phyloP scores from a whole-genome alignment of 208 protist genomes.

The Leishmania guyanensis region DNA sequence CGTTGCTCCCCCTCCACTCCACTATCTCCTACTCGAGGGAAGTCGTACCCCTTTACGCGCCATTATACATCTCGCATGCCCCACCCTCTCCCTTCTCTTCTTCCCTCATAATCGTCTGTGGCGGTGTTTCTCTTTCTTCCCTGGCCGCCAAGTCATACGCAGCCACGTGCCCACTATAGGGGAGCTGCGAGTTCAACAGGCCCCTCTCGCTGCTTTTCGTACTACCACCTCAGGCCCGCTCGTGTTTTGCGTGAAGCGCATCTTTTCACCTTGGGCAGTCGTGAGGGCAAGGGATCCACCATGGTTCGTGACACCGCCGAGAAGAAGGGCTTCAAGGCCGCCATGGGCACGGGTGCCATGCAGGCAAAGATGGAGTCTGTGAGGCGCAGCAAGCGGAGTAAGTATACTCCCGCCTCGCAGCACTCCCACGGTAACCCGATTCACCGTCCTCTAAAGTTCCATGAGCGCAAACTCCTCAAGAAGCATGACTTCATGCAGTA shows the following conservation, averaged over 20 bases:
- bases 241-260: not conserved
- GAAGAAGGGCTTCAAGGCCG: constrained; percentile 51
- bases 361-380: constrained; percentile 56
- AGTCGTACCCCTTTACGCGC: not conserved
- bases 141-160: not conserved
- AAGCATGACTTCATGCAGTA: constrained; percentile 95
- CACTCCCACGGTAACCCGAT: constrained; percentile 85
- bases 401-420: constrained; percentile 74
- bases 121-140: not conserved
- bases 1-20: not conserved
- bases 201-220: not conserved
- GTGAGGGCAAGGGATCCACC: not conserved
- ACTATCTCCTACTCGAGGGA: not conserved
- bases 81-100: not conserved
- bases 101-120: not conserved
- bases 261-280: not conserved
- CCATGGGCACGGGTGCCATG: constrained; percentile 46
- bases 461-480: constrained; percentile 90
- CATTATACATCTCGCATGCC: not conserved
- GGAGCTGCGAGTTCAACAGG: not conserved
- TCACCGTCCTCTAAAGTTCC: constrained; percentile 85
- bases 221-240: not conserved
- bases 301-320: constrained; percentile 75
- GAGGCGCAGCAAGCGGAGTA: constrained; percentile 83
- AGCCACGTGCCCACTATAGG: not conserved